Percentiles rank a stretch among this genome's conserved stretches.
phyloP scores from a whole-genome alignment of 2,329 filamentous ascomycete genomes.

The Cercospora citrullina region DNA sequence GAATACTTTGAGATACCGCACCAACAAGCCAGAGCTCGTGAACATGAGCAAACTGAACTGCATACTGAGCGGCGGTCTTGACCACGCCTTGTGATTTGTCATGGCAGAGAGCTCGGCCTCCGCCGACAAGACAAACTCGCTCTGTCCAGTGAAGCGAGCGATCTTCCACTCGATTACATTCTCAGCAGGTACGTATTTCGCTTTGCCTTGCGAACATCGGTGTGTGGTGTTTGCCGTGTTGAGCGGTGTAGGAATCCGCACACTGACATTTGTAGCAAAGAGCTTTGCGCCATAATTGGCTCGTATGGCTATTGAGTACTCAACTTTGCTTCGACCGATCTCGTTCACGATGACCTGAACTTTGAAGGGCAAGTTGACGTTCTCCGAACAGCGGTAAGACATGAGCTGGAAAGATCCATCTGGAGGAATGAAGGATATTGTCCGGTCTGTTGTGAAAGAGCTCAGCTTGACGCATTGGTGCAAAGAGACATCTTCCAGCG shows the following conservation, averaged over 20 bases:
- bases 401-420: conserved; percentile 98
- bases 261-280: conserved; percentile 93
- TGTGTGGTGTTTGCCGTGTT: conserved; percentile 95
- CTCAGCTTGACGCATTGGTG: conserved; percentile 98
- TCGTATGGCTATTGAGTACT: conserved; percentile 96
- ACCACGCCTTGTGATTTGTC: conserved; percentile 98
- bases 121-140: conserved; percentile 90
- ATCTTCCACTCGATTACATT: conserved; percentile 99
- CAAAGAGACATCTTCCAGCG: conserved; percentile 96
- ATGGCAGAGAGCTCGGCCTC: conserved; percentile 92
- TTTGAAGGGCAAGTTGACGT: conserved; percentile 98
- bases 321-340: conserved; percentile 93
- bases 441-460: conserved; percentile 93
- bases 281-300: conserved; percentile 96
- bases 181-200: conserved; percentile 96
- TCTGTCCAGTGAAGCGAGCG: conserved; percentile 95
- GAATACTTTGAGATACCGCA: conserved; percentile 96
- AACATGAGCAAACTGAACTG: conserved; percentile 98
- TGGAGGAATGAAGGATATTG: conserved; percentile 94
- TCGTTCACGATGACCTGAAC: conserved; percentile 98
- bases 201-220: conserved; percentile 91
- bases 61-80: conserved; percentile 83
- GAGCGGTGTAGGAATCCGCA: conserved; percentile 90
- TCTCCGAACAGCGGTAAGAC: conserved; percentile 97
- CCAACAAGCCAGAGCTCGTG: conserved; percentile 86